These are phyloP conservation scores for Agarophyton chilense DNA, from an alignment of 23 red algal genomes.

Conservation along the genomic window DNA sequence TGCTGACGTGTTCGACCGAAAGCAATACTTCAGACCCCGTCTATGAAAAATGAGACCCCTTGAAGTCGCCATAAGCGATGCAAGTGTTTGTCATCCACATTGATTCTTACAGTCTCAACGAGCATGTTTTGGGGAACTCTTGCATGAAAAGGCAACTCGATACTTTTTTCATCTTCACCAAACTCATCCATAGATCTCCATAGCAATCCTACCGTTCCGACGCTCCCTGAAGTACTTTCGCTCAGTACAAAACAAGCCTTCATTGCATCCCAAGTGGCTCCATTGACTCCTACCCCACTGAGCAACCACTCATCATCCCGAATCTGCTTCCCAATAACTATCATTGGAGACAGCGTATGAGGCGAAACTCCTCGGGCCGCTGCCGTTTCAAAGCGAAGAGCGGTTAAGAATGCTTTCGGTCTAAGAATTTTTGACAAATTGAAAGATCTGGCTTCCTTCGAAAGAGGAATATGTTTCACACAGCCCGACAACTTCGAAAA, in stretches of 20 bases:
- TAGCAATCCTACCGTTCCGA: background rate
- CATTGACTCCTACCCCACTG: background rate
- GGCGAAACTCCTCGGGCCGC: background rate
- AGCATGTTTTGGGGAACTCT: background rate
- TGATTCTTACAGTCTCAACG: background rate
- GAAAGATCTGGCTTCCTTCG: background rate
- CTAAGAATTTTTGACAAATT: background rate
- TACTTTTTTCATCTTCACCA: background rate
- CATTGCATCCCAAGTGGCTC: background rate
- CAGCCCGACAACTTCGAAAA: slow-evolving; percentile 12
- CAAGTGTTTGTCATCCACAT: background rate
- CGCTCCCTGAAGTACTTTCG: background rate
- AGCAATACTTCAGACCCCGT: background rate
- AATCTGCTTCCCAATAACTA: background rate
- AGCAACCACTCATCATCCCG: background rate
- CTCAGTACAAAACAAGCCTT: slow-evolving; percentile 8
- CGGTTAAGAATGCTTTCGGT: slow-evolving; percentile 17
- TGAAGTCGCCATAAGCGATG: background rate
- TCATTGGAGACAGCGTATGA: background rate
- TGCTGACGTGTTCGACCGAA: too few species aligned
- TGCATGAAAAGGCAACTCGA: background rate
- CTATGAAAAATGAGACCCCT: background rate
- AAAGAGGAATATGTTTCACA: background rate
- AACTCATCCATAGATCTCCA: background rate
- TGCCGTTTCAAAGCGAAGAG: slow-evolving; percentile 17